Evolutionary conservation across 1,284 basidiomycete species (phyloP), one percentile per base, ranked within the genome.

Genomic region (Leucoagaricus sp.): DNA sequence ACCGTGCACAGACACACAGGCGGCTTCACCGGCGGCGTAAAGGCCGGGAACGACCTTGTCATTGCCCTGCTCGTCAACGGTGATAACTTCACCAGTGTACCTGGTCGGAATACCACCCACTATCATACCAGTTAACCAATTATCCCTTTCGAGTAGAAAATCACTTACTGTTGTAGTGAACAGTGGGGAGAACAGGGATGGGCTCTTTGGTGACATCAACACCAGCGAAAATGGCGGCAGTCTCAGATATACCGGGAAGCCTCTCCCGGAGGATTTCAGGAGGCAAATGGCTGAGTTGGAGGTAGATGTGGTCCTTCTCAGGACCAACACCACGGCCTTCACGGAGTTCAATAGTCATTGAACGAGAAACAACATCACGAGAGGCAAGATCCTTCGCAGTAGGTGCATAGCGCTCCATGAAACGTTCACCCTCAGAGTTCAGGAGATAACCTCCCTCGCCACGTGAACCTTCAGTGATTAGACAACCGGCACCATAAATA

Each of bases 141-240:
- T 33, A 29, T 5, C 40, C 19, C 8, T 3, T 9, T 1, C n/a
- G 53, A 48, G 41, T 49, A 1, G 26, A 48, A 57, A 41, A 3
- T 56, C 5, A 73, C 91, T 74, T 72, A 94, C 92, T 93, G 74
- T 96, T 96, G 77, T 96, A 96, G 75, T 97, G 94, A 47, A 96
- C 95, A 45, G 95, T 98, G 44, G 95, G 96, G 62, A 98, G 74
- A 36, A 99, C 97, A 55, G 95, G 95, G 67, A 98, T 98, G 50
- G 97, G 97, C 75, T 99, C 96, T 82, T 99, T 99, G 64, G 97
- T 99, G 61, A 99, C 97, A 74, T 99, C 97, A 63, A 99, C 97
- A 76, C 97, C 97, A 69, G 94, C 87, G 79, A 99, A 99, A 70
- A 99, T 99, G 62, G 96, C 92, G 34, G 97, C 97, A 10, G 97